Conservation (phyloP, 768 basidiomycete species). For the Suillus bovinus region DNA sequence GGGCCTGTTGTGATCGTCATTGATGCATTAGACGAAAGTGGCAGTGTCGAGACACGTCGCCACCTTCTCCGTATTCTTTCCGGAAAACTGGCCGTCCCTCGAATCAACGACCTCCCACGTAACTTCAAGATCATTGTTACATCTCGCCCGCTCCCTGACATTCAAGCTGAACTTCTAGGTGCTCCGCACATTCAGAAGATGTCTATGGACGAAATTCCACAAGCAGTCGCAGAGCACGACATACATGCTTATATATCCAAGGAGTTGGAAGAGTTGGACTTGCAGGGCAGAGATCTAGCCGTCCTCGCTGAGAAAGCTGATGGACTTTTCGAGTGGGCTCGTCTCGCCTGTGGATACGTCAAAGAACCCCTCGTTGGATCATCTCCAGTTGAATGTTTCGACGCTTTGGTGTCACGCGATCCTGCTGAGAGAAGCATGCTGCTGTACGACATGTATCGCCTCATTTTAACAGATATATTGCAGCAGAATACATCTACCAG, state of each 20-base stretch:
- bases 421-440: not conserved
- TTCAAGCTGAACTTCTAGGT: not conserved
- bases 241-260: not conserved
- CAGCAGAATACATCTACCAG: not conserved
- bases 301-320: not conserved
- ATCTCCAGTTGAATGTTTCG: not conserved
- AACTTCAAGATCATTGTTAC: slow-evolving; percentile 14
- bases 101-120: slow-evolving; percentile 3
- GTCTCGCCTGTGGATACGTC: slow-evolving; percentile 9
- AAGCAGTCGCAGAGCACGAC: not conserved
- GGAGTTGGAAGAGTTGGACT: not conserved
- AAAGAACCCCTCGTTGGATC: not conserved
- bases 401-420: not conserved
- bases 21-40: slow-evolving; percentile 25
- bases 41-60: slow-evolving; percentile 5
- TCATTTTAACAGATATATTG: slow-evolving; percentile 4
- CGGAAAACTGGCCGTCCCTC: not conserved
- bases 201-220: slow-evolving; percentile 1
- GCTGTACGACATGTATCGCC: slow-evolving; percentile 7
- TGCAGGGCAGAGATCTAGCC: not conserved
- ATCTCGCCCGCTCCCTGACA: slow-evolving; percentile 3
- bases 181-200: not conserved
- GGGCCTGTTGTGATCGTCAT: slow-evolving; percentile 23
- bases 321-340: slow-evolving; percentile 8
- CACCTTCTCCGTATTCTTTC: not conserved